Evolutionary conservation across 352 stramenopile genomes (phyloP), one percentile per base, ranked within the genome.

Genomic region (Phytophthora uliginosa): DNA sequence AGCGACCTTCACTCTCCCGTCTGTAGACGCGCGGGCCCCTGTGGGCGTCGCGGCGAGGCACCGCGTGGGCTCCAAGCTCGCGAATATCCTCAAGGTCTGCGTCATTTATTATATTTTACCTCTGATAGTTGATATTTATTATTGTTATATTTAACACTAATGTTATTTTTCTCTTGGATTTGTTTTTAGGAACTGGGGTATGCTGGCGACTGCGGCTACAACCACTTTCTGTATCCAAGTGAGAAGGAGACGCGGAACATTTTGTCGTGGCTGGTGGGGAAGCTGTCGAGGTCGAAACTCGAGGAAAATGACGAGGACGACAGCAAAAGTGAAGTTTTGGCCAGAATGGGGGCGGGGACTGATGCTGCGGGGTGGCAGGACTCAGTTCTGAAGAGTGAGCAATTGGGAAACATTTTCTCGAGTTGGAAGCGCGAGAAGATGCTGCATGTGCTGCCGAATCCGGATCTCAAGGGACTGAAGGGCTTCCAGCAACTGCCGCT

Each of bases 171-270:
- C 4, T 62, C 22, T 24, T 31, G 31, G 31, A 4, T 45, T 56
- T n/a, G 40, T 34, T 40, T n/a, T 1, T 52, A 95, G 89, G 84
- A 93, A 28, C 74, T 95, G 13, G 91, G 91, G 5, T 97, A 94
- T 67, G 79, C 77, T 20, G 88, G 89, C 17, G 90, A 97, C 56
- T 96, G 89, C 60, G 90, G 91, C 0, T 97, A 97, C 74, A 96
- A 96, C 63, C 83, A 96, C 70, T 94, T 97, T 52, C 67, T 97
- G 65, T 97, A 97, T 68, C 91, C 91, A 18, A 94, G 66, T 18
- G 91, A 95, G 74, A 90, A 90, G 59, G 86, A 95, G 53, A 95
- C 91, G 58, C 82, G 86, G 12, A 82, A 76, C 8, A 91, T 97
- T 51, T 69, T 97, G 38, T 89, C 87, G 40, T 97, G 86, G 86